Conservation (phyloP, 805 yeast genomes). For the Metschnikowia orientalis region DNA sequence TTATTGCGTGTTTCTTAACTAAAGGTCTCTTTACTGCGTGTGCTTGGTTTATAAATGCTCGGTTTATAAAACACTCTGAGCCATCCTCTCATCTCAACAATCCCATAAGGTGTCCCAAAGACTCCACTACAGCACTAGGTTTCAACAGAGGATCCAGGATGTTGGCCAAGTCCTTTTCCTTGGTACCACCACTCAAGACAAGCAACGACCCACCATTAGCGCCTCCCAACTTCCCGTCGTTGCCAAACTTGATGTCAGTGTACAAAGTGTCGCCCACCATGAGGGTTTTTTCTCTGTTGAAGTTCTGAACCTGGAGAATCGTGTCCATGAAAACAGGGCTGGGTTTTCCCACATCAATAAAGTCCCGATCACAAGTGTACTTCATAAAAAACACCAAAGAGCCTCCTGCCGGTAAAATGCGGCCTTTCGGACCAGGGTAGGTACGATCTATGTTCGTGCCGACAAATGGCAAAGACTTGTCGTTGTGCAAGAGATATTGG, state of each 20-base stretch:
- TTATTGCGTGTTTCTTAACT: too few species aligned
- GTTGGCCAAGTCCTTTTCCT: constrained; percentile 21
- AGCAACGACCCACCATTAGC: constrained; percentile 27
- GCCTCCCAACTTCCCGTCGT: constrained; percentile 35
- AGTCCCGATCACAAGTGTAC: constrained; percentile 31
- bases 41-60: too few species aligned
- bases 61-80: too few species aligned
- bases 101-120: constrained; percentile 28
- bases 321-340: constrained; percentile 28
- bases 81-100: too few species aligned
- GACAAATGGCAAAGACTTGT: constrained; percentile 32
- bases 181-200: constrained; percentile 37
- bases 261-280: constrained; percentile 42
- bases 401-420: constrained; percentile 40
- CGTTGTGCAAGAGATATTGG: constrained; percentile 31
- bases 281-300: constrained; percentile 26
- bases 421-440: constrained; percentile 37
- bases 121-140: constrained; percentile 30
- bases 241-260: constrained; percentile 41
- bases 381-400: constrained; percentile 36
- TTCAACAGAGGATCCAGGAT: constrained; percentile 16
- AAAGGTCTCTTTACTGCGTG: too few species aligned
- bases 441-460: constrained; percentile 40
- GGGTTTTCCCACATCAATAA: constrained; percentile 38
- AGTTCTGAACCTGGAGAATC: constrained; percentile 25